A percentile compares a stretch with the other conserved stretches of the same genome.
Conservation (phyloP, 176 grass and related monocot genomes). For the Panicum miliaceum region DNA sequence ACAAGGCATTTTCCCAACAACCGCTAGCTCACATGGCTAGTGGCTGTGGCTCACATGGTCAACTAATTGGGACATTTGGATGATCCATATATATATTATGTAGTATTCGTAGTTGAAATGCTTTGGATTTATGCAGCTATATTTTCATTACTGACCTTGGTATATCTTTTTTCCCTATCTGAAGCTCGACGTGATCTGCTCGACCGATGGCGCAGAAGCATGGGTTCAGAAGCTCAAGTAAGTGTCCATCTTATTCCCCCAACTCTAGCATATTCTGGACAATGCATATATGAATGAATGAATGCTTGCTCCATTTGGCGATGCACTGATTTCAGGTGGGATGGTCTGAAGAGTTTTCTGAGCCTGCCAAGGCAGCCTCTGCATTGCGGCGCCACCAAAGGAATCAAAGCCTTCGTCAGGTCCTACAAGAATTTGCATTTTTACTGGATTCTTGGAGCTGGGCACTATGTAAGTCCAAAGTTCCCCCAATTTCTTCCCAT, state of each 20-base stretch:
- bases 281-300: background rate
- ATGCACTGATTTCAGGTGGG: constrained; percentile 46
- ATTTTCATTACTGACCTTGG: background rate
- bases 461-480: constrained; percentile 71
- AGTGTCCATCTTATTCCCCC: background rate
- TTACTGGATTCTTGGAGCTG: constrained; percentile 95
- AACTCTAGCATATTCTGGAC: background rate
- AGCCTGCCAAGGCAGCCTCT: constrained; percentile 51
- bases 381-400: constrained; percentile 47
- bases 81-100: background rate
- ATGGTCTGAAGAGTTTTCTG: constrained; percentile 61
- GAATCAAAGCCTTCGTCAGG: constrained; percentile 68
- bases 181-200: constrained; percentile 85
- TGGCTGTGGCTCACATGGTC: constrained; percentile 1
- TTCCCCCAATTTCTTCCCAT: background rate
- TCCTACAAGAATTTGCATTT: constrained; percentile 83
- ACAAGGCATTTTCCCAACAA: constrained; percentile 18
- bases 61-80: background rate
- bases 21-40: constrained; percentile 1
- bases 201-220: constrained; percentile 66
- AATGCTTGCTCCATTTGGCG: background rate
- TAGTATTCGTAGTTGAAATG: background rate
- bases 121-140: background rate
- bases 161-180: background rate
- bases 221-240: constrained; percentile 95